Evolutionary conservation across 2,329 filamentous ascomycete species (phyloP).

Genomic region (Aspergillus ustus): DNA sequence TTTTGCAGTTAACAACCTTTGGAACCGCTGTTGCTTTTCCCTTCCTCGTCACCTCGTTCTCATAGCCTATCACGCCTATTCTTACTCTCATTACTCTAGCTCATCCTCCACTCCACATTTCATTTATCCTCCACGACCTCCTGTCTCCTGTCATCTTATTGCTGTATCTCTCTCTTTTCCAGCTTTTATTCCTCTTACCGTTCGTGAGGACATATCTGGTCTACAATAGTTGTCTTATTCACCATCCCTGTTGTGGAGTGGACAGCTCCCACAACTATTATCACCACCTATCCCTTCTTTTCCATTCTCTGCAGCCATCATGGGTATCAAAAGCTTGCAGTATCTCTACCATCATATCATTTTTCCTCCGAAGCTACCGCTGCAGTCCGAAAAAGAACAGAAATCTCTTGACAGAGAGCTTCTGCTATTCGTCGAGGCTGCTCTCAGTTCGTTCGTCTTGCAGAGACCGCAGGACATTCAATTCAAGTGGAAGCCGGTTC

Average conservation of each 20-base stretch:
- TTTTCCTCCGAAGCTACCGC: constrained; percentile 3
- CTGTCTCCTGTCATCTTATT: too few relatives aligned
- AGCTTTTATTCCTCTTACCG: too few relatives aligned
- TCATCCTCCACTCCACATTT: too few relatives aligned
- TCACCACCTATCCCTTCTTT: neutral
- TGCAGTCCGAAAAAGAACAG: neutral
- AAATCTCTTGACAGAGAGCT: neutral
- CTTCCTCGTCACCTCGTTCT: too few relatives aligned
- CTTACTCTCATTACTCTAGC: too few relatives aligned
- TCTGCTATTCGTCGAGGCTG: neutral
- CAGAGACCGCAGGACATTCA: neutral
- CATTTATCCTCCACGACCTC: too few relatives aligned
- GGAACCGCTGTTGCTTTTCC: too few relatives aligned
- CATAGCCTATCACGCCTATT: too few relatives aligned
- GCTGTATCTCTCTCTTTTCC: too few relatives aligned
- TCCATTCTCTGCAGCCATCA: neutral
- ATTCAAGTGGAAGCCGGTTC: neutral
- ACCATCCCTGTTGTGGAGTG: neutral
- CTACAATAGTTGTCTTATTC: too few relatives aligned
- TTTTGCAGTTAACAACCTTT: too few relatives aligned
- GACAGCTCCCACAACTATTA: neutral
- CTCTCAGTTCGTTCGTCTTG: neutral
- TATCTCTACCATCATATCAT: constrained; percentile 11
- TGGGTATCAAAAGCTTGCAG: neutral
- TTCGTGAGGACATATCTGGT: too few relatives aligned